phyloP scores from a whole-genome alignment of 768 basidiomycete species.

The Gloeostereum incarnatum region DNA sequence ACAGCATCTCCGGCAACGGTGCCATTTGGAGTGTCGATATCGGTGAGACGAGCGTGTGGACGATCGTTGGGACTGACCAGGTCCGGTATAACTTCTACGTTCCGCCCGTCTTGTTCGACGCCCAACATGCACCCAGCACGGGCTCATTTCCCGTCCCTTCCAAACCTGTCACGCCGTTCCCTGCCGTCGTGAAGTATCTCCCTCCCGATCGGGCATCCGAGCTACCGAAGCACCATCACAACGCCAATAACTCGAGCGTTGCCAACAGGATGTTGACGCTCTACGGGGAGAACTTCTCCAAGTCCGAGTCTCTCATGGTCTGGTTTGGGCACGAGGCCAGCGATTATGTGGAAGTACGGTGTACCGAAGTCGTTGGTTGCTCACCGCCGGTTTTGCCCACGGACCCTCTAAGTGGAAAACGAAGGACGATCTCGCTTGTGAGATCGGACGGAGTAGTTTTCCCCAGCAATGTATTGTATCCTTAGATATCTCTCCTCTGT shows the following conservation, averaged over 20 bases:
- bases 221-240: constrained; percentile 63
- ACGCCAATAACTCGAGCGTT: constrained; percentile 73
- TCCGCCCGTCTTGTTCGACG: constrained; percentile 76
- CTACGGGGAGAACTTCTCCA: constrained; percentile 85
- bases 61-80: constrained; percentile 92
- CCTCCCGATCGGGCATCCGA: constrained; percentile 84
- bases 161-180: constrained; percentile 81
- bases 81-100: constrained; percentile 92
- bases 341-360: constrained; percentile 81
- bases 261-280: constrained; percentile 76
- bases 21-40: constrained; percentile 87
- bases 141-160: constrained; percentile 73
- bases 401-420: constrained; percentile 57
- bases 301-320: constrained; percentile 69
- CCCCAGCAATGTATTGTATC: constrained; percentile 76
- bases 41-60: constrained; percentile 92
- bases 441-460: constrained; percentile 83
- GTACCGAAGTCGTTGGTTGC: constrained; percentile 78
- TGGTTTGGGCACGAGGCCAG: constrained; percentile 86
- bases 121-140: constrained; percentile 60
- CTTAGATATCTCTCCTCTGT: constrained; percentile 31
- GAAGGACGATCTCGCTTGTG: constrained; percentile 73
- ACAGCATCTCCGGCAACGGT: too few species aligned
- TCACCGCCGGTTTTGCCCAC: too few species aligned
- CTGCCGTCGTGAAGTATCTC: constrained; percentile 83